Evolutionary conservation across 805 yeast species (phyloP).

Genomic region (Barnettozyma sucrosica): DNA sequence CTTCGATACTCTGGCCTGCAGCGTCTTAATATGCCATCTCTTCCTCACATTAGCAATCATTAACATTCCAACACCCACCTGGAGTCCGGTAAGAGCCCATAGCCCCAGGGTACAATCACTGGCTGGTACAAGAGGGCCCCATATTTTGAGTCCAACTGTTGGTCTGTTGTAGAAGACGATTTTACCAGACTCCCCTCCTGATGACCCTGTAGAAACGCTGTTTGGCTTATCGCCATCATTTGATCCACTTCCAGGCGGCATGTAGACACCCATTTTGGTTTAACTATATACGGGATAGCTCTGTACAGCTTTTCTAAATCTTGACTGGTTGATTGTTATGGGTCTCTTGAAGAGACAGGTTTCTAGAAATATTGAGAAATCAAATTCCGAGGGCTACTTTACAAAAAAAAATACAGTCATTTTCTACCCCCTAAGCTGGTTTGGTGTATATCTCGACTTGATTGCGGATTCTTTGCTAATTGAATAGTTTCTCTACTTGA

Average conservation of each 20-base stretch:
- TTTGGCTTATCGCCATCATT: not conserved
- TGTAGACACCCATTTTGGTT: conserved; percentile 9
- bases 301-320: too few relatives aligned
- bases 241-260: conserved; percentile 7
- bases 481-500: too few relatives aligned
- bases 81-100: conserved; percentile 45
- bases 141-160: conserved; percentile 49
- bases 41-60: conserved; percentile 22
- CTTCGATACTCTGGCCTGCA: conserved; percentile 28
- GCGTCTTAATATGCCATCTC: conserved; percentile 23
- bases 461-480: too few relatives aligned
- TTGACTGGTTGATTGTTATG: too few relatives aligned
- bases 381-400: too few relatives aligned
- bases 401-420: too few relatives aligned
- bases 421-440: too few relatives aligned
- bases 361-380: too few relatives aligned
- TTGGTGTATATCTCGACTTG: too few relatives aligned
- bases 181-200: not conserved
- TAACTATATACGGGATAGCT: not conserved
- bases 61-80: conserved; percentile 42
- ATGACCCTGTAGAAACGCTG: not conserved
- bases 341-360: too few relatives aligned
- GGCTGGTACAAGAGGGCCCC: conserved; percentile 75
- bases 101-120: conserved; percentile 56
- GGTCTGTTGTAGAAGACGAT: conserved; percentile 37